Evolutionary conservation across 306 rosid genomes (phyloP).

Genomic region (Mimosa pudica): DNA sequence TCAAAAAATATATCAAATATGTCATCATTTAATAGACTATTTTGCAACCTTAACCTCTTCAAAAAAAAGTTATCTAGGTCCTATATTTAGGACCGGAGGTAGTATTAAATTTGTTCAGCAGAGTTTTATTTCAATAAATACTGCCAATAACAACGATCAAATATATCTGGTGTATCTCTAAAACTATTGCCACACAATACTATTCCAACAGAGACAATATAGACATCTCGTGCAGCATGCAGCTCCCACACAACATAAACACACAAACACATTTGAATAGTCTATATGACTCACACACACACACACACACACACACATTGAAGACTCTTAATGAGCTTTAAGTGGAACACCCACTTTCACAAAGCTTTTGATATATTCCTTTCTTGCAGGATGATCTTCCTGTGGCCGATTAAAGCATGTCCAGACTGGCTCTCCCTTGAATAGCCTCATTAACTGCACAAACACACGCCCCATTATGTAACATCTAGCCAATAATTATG

Average conservation of each 20-base stretch:
- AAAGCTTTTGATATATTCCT: conserved; percentile 65
- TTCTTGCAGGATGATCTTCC: conserved; percentile 82
- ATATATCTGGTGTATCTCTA: neutral
- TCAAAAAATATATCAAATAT: no score
- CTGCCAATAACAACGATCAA: neutral
- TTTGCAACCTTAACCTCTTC: no score
- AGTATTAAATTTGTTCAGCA: no score
- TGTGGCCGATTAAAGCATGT: conserved; percentile 85
- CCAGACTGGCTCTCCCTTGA: conserved; percentile 91
- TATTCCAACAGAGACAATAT: neutral
- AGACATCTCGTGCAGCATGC: neutral
- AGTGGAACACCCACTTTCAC: conserved; percentile 57
- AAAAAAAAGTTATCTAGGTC: no score
- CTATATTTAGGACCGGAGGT: no score
- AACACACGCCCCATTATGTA: neutral
- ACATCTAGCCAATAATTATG: neutral
- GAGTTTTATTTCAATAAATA: no score
- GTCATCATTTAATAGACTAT: no score
- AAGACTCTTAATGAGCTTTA: conserved; percentile 58
- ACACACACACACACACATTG: neutral
- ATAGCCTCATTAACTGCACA: conserved; percentile 82
- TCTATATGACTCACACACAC: neutral
- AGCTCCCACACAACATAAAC: neutral
- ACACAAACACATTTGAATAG: neutral
- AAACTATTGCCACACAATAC: neutral